These are phyloP conservation scores for Neospermospora avenae DNA, from an alignment of 2,329 filamentous ascomycete genomes.

Conservation along the genomic window DNA sequence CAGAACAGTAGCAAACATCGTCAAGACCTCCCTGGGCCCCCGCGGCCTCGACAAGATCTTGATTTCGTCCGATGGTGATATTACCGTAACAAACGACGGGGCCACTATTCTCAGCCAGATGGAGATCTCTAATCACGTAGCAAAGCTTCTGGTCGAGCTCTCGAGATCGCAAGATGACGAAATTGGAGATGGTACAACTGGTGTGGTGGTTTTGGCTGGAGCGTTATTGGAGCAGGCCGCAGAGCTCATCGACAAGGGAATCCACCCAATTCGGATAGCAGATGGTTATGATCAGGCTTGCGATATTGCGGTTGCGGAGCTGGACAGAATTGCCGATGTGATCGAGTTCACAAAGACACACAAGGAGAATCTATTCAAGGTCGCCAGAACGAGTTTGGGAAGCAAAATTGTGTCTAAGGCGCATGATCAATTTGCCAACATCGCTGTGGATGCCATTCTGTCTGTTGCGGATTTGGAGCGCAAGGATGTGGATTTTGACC, in stretches of 20 bases:
- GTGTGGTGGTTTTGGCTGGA: slow-evolving; percentile 92
- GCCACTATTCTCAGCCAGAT: slow-evolving; percentile 97
- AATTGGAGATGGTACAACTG: slow-evolving; percentile 97
- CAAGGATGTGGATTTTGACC: slow-evolving; percentile 96
- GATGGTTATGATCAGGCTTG: slow-evolving; percentile 98
- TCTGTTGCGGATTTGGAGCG: slow-evolving; percentile 94
- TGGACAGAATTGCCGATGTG: slow-evolving; percentile 89
- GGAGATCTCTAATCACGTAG: slow-evolving; percentile 98
- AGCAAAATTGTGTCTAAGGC: slow-evolving; percentile 99
- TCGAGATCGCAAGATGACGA: slow-evolving; percentile 99
- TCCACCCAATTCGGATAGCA: slow-evolving; percentile 97
- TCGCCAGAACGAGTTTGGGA: slow-evolving; percentile 91
- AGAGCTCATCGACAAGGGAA: slow-evolving; percentile 98
- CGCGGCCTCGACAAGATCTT: slow-evolving; percentile 98
- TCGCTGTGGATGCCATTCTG: slow-evolving; percentile 93
- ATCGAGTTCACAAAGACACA: slow-evolving; percentile 80
- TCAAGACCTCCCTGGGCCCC: slow-evolving; percentile 94
- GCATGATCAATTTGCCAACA: slow-evolving; percentile 96
- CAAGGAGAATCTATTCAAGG: slow-evolving; percentile 85
- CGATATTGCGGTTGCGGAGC: slow-evolving; percentile 88
- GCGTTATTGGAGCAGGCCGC: slow-evolving; percentile 94
- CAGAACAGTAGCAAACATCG: slow-evolving; percentile 91
- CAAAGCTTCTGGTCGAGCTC: slow-evolving; percentile 92
- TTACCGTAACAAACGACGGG: slow-evolving; percentile 98
- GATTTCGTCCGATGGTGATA: slow-evolving; percentile 97